Evolutionary conservation across 2,329 filamentous ascomycete species (phyloP).

Genomic region (Arachnomyces sp.): DNA sequence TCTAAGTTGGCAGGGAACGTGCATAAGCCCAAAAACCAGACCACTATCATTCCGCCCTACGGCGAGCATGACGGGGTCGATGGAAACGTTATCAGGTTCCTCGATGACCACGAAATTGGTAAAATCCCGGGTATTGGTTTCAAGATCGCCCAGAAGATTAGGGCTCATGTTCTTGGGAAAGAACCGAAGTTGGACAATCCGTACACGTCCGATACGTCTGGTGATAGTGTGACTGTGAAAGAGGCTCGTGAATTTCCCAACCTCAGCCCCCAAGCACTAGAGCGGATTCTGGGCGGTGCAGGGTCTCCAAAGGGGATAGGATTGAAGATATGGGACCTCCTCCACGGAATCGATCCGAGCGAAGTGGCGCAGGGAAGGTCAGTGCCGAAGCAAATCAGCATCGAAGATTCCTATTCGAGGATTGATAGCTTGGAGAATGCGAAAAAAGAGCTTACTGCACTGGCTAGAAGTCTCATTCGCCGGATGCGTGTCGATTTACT

Average conservation of each 20-base stretch:
- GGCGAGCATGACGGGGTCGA: conserved; percentile 18
- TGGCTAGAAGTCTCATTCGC: conserved; percentile 62
- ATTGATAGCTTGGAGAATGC: conserved; percentile 59
- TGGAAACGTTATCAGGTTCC: conserved; percentile 54
- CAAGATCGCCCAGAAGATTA: conserved; percentile 62
- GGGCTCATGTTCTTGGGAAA: conserved; percentile 49
- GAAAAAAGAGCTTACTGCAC: conserved; percentile 56
- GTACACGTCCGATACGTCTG: conserved; percentile 14
- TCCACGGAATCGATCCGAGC: conserved; percentile 71
- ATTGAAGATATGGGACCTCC: conserved; percentile 61
- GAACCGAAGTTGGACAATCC: conserved; percentile 11
- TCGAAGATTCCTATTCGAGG: conserved; percentile 81
- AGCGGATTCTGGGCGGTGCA: conserved; percentile 60
- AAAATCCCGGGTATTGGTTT: conserved; percentile 80
- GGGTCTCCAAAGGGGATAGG: conserved; percentile 66
- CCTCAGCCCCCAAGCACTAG: conserved; percentile 58
- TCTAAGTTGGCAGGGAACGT: conserved; percentile 76
- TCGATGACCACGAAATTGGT: conserved; percentile 67
- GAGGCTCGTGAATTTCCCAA: conserved; percentile 55
- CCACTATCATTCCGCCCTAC: conserved; percentile 64
- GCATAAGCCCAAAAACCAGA: conserved; percentile 83
- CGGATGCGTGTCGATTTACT: conserved; percentile 73
- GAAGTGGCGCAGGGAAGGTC: conserved; percentile 64
- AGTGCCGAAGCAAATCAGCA: conserved; percentile 80
- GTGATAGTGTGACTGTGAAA: conserved; percentile 53